A percentile compares a stretch with the other conserved stretches of the same genome.
These are phyloP conservation scores for Cystobasidiaceae sp. DNA, from an alignment of 1,284 basidiomycete species.

Conservation along the genomic window DNA sequence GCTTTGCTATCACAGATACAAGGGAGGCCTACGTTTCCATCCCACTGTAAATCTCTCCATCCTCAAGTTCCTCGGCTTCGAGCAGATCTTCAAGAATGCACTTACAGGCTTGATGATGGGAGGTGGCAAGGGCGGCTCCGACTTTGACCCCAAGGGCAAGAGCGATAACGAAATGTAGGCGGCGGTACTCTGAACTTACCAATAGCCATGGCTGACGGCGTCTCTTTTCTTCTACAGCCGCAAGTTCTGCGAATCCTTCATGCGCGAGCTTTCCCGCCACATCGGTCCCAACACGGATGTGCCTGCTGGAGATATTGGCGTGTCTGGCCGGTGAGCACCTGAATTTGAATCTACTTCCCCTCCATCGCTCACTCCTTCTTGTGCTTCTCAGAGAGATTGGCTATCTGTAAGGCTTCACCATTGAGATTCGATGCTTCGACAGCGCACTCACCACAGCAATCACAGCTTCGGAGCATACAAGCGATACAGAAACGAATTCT, in stretches of 20 bases:
- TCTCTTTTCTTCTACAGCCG: not conserved
- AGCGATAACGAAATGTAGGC: constrained; percentile 67
- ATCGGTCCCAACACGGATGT: constrained; percentile 63
- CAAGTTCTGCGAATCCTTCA: constrained; percentile 56
- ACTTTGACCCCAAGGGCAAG: constrained; percentile 79
- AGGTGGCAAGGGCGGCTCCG: constrained; percentile 53
- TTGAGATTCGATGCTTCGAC: constrained; percentile 35
- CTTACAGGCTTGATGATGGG: constrained; percentile 73
- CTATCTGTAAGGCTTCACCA: constrained; percentile 22
- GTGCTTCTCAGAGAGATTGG: constrained; percentile 46
- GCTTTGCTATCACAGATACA: not conserved
- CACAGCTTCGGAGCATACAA: constrained; percentile 57
- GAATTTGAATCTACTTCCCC: not conserved
- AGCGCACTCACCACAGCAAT: constrained; percentile 36
- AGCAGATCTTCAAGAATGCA: constrained; percentile 79
- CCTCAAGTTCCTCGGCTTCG: constrained; percentile 79
- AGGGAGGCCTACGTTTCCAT: constrained; percentile 70
- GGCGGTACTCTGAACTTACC: constrained; percentile 53
- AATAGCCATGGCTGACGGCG: not conserved
- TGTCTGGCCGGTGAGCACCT: constrained; percentile 6
- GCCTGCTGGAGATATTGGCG: constrained; percentile 28
- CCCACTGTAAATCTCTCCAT: constrained; percentile 76
- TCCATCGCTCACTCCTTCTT: not conserved
- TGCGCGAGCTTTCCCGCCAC: constrained; percentile 66
- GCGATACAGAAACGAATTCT: constrained; percentile 67